Evolutionary conservation across 1,139 yeast genomes (phyloP), one percentile per base, ranked within the genome.

Genomic region (Suhomyces atakaporum): DNA sequence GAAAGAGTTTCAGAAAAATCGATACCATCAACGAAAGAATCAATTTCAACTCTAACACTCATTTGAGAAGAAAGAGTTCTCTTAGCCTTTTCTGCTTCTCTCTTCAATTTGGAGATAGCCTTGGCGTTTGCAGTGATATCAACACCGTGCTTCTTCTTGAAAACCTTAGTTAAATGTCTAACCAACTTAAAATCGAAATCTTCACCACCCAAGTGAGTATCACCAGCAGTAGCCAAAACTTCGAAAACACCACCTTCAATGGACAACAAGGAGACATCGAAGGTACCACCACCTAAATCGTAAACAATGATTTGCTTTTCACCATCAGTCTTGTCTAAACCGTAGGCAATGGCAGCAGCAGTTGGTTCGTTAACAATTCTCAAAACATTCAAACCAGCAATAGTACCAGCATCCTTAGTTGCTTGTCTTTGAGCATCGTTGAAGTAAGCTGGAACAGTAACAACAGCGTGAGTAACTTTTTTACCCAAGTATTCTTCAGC

Each of bases 381-480:
- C 60, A 89, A 77, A 42, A 90, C 95, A 57, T 86, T 88, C 60
- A 90, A 79, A 54, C 97, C 97, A 31, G 97, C 95, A 75, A 90
- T 90, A 44, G 87, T 77, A 73, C 97, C 97, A 38, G 97, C 97
- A 66, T 89, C 97, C 75, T 90, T 89, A 47, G 97, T 90, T 45
- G 97, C 97, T 69, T 90, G 97, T 75, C 97, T 84, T 73, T 90
- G 97, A 42, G 97, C 95, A 69, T 90, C 97, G 66, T 90, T 92
- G 75, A 90, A 90, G 72, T 90, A 90, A 39, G 97, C 97, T 40
- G 97, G 97, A 40, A 90, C 97, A 32, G 97, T 89, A 47, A 89
- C 95, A 49, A 89, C 97, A 26, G 96, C 96, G 56, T 89, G 94
- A 39, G 94, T 85, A 47, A 88, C 95, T 63, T 83, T 79, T 61